Evolutionary conservation across 2,329 filamentous ascomycete species (phyloP).

Genomic region (Nemania sp.): DNA sequence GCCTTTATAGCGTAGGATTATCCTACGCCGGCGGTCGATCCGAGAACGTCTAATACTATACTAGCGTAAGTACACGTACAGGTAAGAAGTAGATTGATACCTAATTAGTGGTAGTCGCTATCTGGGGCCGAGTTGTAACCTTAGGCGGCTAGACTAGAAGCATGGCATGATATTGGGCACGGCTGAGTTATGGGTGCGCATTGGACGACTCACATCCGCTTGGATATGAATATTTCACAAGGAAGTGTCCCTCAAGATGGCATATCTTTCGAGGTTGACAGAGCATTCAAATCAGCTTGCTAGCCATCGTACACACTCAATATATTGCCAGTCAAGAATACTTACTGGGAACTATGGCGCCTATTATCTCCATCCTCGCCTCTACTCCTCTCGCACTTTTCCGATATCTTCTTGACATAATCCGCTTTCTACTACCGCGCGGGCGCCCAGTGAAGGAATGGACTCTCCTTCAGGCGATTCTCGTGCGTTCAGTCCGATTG

Average conservation of each 20-base stretch:
- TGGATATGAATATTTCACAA: not conserved
- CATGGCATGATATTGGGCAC: not conserved
- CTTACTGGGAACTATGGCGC: constrained; percentile 14
- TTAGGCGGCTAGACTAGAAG: not conserved
- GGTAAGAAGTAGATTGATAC: not conserved
- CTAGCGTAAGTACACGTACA: not conserved
- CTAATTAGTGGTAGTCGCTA: not conserved
- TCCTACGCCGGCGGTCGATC: too few species aligned
- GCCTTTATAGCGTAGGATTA: too few species aligned
- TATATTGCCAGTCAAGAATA: not conserved
- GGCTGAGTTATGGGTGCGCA: too few species aligned
- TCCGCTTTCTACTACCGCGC: constrained; percentile 9
- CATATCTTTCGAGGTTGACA: not conserved
- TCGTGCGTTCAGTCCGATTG: constrained; percentile 31
- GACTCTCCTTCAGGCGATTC: constrained; percentile 29
- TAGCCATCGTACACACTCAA: not conserved
- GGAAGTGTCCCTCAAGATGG: not conserved
- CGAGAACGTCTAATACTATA: too few species aligned
- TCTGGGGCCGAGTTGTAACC: not conserved
- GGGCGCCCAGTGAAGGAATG: constrained; percentile 28
- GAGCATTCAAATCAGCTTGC: not conserved
- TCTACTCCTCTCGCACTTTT: constrained; percentile 25
- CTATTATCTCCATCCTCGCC: constrained; percentile 16
- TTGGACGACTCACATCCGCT: not conserved
- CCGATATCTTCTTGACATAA: constrained; percentile 25